Base-by-base conservation (phyloP, 352 stramenopile species). In the Phytophthora uliginosa region DNA sequence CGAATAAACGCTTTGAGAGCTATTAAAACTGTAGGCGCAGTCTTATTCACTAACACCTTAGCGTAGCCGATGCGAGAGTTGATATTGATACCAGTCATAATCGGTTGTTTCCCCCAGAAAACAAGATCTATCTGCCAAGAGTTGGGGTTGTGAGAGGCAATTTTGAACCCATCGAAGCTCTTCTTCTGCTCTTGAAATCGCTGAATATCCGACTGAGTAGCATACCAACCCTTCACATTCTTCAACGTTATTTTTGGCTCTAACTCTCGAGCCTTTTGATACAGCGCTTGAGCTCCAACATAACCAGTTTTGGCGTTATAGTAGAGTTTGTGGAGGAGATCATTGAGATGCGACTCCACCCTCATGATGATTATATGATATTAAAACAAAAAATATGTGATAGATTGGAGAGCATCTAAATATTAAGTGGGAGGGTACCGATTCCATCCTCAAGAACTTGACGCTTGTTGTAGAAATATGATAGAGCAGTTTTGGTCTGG, bases 41-140 rank as follows among this genome's bases (percentile, higher is more conserved):
- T 73, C 58, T 82, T 85, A 66, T 85, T 78, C 53, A 50, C 26
- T 47, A 85, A 63, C 3, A 84, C 7, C 45, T 79, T 81, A n/a
- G 71, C 76, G 34, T 76, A 84, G n/a, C 76, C 79, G 9, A 83
- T 38, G 24, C 75, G 69, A 26, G 63, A 26, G 24, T 26, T 26
- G 24, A 26, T 26, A 26, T 26, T 26, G 24, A 26, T 26, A 2
- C 24, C 1, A 77, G 53, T 83, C 82, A 40, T 83, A 52, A 83
- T 69, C n/a, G 61, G 31, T 13, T 70, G 59, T 40, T 72, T 73
- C 8, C 59, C 18, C 20, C 48, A 70, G 55, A 84, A 83, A 1
- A 52, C 38, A 26, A 83, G 54, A 68, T 83, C 76, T 2, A 80
- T 76, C 42, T 81, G 72, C 69, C 73, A 83, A 26, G 38, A 63